phyloP scores from a whole-genome alignment of 2,329 filamentous ascomycete species.

The Alternaria longipes region DNA sequence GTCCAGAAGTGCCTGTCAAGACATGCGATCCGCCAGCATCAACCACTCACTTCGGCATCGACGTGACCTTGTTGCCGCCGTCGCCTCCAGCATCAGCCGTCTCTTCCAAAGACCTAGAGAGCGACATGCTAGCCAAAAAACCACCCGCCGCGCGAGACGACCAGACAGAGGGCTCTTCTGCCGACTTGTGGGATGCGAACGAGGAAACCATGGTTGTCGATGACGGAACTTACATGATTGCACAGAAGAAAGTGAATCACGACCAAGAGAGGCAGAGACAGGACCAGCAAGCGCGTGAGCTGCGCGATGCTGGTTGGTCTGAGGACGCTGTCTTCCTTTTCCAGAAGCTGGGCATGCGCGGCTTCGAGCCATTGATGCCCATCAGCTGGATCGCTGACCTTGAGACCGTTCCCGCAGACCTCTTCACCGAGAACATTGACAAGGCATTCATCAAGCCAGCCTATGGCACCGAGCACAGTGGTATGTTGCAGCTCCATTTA shows the following conservation, averaged over 20 bases:
- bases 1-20: constrained; percentile 40
- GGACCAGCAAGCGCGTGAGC: constrained; percentile 38
- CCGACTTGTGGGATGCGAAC: constrained; percentile 46
- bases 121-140: constrained; percentile 38
- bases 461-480: constrained; percentile 57
- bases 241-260: constrained; percentile 34
- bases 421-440: constrained; percentile 59
- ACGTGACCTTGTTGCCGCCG: constrained; percentile 39
- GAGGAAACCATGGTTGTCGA: constrained; percentile 49
- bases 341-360: constrained; percentile 63
- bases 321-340: constrained; percentile 63
- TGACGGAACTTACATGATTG: constrained; percentile 40
- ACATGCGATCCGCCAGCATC: constrained; percentile 38
- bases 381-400: constrained; percentile 64
- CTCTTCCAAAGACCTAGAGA: constrained; percentile 38
- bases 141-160: constrained; percentile 17
- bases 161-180: constrained; percentile 21
- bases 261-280: constrained; percentile 36
- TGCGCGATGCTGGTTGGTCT: constrained; percentile 59
- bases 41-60: constrained; percentile 30
- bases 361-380: constrained; percentile 65
- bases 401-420: constrained; percentile 60
- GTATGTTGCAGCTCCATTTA: constrained; percentile 35
- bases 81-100: constrained; percentile 42
- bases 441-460: constrained; percentile 59